phyloP scores from a whole-genome alignment of 1,284 basidiomycete genomes.

The Tilletia walkeri region DNA sequence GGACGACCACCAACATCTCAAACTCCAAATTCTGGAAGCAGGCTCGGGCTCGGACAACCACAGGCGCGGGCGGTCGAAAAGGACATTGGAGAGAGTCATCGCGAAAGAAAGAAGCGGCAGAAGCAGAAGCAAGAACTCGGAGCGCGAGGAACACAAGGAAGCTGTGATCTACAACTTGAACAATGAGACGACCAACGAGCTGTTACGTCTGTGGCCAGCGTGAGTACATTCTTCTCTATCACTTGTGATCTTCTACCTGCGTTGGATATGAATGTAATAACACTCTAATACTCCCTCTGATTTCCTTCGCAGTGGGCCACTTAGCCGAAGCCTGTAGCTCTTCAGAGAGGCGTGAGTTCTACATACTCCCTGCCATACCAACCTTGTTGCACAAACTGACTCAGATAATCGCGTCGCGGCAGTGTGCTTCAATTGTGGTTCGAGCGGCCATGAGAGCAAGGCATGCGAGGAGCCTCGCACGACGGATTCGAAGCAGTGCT shows the following conservation, averaged over 20 bases:
- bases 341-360: conserved; percentile 26
- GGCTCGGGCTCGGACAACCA: background rate
- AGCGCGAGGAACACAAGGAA: too few relatives aligned
- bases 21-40: background rate
- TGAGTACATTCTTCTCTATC: conserved; percentile 17
- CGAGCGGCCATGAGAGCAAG: conserved; percentile 33
- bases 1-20: conserved; percentile 15
- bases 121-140: too few relatives aligned
- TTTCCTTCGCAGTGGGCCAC: conserved; percentile 29
- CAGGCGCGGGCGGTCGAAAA: too few relatives aligned
- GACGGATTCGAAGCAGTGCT: conserved; percentile 37
- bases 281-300: background rate
- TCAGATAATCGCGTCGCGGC: background rate
- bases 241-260: too few relatives aligned
- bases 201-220: conserved; percentile 29
- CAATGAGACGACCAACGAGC: background rate
- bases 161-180: background rate
- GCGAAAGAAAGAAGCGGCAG: too few relatives aligned
- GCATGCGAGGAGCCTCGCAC: conserved; percentile 32
- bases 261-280: too few relatives aligned
- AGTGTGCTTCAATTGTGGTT: conserved; percentile 39
- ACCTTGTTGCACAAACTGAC: too few relatives aligned
- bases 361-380: background rate
- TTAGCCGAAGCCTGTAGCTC: conserved; percentile 37
- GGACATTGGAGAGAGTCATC: background rate